phyloP scores from a whole-genome alignment of 441 rosid genomes.

The Hypseocharis bilobata region DNA sequence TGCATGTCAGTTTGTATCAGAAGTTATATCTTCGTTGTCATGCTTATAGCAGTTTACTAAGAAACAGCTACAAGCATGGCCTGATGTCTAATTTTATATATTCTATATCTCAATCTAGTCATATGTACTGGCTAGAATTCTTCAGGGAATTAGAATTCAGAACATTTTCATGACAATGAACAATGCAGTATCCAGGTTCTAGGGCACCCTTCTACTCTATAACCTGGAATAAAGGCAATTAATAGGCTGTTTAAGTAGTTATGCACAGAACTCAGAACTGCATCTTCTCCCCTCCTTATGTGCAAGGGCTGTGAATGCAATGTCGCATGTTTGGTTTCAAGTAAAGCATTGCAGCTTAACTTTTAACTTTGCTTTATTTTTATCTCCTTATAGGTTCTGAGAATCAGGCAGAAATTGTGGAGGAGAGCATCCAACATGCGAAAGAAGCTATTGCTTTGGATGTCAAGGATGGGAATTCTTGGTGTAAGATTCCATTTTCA shows the following conservation, averaged over 20 bases:
- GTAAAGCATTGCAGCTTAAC: neutral
- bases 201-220: neutral
- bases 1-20: neutral
- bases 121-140: neutral
- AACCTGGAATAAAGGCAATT: no score
- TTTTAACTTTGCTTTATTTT: constrained; percentile 9
- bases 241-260: no score
- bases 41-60: neutral
- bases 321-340: no score
- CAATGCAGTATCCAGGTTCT: neutral
- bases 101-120: neutral
- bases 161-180: neutral
- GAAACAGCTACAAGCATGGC: neutral
- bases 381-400: constrained; percentile 35
- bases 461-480: constrained; percentile 68
- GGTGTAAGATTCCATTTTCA: constrained; percentile 47
- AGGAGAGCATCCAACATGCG: constrained; percentile 61
- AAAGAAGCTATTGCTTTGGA: constrained; percentile 65
- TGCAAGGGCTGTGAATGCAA: no score
- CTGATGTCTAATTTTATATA: neutral
- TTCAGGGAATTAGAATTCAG: neutral
- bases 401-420: constrained; percentile 46
- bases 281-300: no score
- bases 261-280: no score
- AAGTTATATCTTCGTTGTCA: neutral